phyloP scores from a whole-genome alignment of 2,329 filamentous ascomycete species.

The Calonectria pauciramosa region DNA sequence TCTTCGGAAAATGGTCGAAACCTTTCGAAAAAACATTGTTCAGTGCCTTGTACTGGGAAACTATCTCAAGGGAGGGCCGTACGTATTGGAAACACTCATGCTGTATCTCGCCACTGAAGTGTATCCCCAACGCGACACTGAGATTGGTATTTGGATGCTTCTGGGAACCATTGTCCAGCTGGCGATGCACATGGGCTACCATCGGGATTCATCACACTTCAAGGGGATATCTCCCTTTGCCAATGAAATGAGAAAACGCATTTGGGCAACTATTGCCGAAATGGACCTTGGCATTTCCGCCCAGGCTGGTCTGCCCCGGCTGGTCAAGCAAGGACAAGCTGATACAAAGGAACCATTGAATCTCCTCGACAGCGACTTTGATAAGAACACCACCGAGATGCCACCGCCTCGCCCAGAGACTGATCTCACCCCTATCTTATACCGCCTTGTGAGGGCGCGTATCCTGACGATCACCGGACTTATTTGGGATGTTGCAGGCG shows the following conservation, averaged over 20 bases:
- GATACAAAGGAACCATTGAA: constrained; percentile 50
- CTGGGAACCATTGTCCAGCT: constrained; percentile 51
- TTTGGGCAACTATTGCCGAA: constrained; percentile 57
- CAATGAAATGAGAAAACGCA: constrained; percentile 60
- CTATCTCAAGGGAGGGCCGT: constrained; percentile 59
- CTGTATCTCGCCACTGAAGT: constrained; percentile 52
- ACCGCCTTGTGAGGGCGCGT: constrained; percentile 42
- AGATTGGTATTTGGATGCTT: constrained; percentile 52
- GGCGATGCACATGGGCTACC: constrained; percentile 57
- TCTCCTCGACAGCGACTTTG: constrained; percentile 59
- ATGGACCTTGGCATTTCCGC: constrained; percentile 59
- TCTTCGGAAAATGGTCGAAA: not conserved
- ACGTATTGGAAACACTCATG: constrained; percentile 56
- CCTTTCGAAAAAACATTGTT: not conserved
- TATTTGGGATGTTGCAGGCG: constrained; percentile 34
- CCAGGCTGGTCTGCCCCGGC: constrained; percentile 61
- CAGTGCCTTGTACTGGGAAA: constrained; percentile 55
- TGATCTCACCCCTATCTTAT: constrained; percentile 45
- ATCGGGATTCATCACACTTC: constrained; percentile 60
- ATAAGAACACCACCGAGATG: constrained; percentile 48
- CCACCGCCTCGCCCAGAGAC: constrained; percentile 51
- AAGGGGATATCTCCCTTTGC: constrained; percentile 54
- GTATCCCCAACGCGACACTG: constrained; percentile 46
- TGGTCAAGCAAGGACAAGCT: constrained; percentile 49
- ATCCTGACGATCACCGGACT: constrained; percentile 42